Evolutionary conservation across 352 stramenopile species (phyloP), one percentile per base, ranked within the genome.

Genomic region (Globisporangium yorkense): DNA sequence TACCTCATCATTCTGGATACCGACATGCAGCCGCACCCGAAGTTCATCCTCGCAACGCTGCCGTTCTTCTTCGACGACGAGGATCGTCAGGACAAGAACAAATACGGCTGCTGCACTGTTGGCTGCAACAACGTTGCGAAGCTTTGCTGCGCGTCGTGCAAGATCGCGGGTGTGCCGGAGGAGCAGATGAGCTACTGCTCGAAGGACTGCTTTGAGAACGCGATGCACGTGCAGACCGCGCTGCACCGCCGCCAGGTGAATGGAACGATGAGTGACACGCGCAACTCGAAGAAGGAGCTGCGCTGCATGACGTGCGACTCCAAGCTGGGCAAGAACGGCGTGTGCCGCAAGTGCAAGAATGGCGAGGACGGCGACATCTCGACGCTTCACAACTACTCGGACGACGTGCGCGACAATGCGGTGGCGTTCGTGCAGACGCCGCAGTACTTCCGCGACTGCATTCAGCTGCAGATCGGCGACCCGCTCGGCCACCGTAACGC

Each of bases 51-150:
- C 21, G 84, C 82, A 8, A 89, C 80, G 18, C 62, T 94, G 2
- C 82, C 84, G 6, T 94, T 94, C 64, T 94, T 94, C 68, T 94
- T 94, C 31, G 84, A 92, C 50, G 83, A 90, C 43, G 81, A 91
- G 56, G 84, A 93, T 33, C 79, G 84, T 75, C 49, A 41, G 49
- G 29, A 44, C 33, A 54, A 54, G 0, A 88, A 94, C 71, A 90
- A 89, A 63, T 91, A 89, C 66, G 65, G 63, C 10, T 94, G 85
- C 74, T 92, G 72, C 51, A 79, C 70, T 48, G 74, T 70, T 21
- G 80, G 85, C 8, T 93, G 85, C 71, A 77, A 77, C 41, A 91
- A 93, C 43, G 77, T 92, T 45, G 85, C 74, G 8, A 90, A 89
- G 64, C 86, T 94, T 65, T 94, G 77, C 65, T 94, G 85, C 44